Evolutionary conservation across 768 basidiomycete species (phyloP).

Genomic region (Panaeolus papilionaceus): DNA sequence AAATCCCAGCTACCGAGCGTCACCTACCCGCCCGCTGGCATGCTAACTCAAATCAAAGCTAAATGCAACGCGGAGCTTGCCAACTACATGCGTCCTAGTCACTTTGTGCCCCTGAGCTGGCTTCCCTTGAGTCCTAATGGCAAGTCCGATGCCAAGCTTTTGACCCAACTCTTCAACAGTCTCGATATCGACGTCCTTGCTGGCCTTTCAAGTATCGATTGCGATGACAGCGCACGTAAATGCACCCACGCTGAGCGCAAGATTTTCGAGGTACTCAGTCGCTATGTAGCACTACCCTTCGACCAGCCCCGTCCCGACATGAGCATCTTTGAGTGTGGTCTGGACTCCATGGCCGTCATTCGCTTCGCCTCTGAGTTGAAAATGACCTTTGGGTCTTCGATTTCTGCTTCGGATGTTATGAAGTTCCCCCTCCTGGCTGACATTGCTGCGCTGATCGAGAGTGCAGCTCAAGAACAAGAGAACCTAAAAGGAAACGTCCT

Average conservation of each 20-base stretch:
- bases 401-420: constrained; percentile 38
- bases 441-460: constrained; percentile 27
- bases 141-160: constrained; percentile 41
- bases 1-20: constrained; percentile 35
- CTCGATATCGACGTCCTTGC: constrained; percentile 33
- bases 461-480: background rate
- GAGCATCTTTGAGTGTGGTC: constrained; percentile 38
- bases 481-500: background rate
- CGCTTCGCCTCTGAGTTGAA: constrained; percentile 34
- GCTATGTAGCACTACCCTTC: constrained; percentile 28
- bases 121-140: constrained; percentile 52
- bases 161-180: constrained; percentile 36
- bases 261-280: constrained; percentile 31
- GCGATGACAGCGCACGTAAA: constrained; percentile 13
- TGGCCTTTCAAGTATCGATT: constrained; percentile 26
- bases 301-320: constrained; percentile 30
- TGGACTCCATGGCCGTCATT: constrained; percentile 39
- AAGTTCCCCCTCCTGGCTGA: constrained; percentile 33
- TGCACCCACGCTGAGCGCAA: constrained; percentile 26
- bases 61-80: constrained; percentile 49
- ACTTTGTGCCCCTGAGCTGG: constrained; percentile 54
- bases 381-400: constrained; percentile 24
- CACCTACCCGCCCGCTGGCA: constrained; percentile 30
- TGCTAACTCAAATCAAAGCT: constrained; percentile 38
- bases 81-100: constrained; percentile 57